Evolutionary conservation across 495 filamentous ascomycete species (phyloP).

Genomic region (Penicillium cataractarum): DNA sequence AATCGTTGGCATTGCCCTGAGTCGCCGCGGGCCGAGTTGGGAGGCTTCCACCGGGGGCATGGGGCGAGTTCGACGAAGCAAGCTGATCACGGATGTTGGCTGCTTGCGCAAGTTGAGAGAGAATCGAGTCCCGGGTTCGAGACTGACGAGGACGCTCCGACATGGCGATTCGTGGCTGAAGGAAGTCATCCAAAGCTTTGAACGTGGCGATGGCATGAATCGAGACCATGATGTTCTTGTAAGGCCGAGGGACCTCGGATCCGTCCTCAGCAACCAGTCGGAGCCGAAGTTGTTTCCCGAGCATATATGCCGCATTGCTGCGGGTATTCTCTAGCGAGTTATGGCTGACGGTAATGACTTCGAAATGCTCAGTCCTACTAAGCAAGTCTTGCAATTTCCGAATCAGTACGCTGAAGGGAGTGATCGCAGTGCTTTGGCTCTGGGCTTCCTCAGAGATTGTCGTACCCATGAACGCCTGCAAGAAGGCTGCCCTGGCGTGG

Average conservation of each 20-base stretch:
- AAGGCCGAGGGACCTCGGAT: conserved; percentile 80
- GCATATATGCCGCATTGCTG: conserved; percentile 91
- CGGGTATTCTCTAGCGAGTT: conserved; percentile 90
- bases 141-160: conserved; percentile 77
- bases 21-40: conserved; percentile 33
- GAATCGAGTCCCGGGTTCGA: conserved; percentile 67
- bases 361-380: conserved; percentile 96
- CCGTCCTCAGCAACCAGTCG: conserved; percentile 89
- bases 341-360: conserved; percentile 93
- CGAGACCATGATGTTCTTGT: conserved; percentile 93
- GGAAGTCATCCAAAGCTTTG: conserved; percentile 94
- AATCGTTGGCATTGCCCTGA: conserved; percentile 34
- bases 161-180: conserved; percentile 84
- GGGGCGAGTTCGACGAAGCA: conserved; percentile 32
- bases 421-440: conserved; percentile 67
- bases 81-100: conserved; percentile 55
- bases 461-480: conserved; percentile 92
- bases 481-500: conserved; percentile 78
- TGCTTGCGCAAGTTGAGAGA: conserved; percentile 80
- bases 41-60: conserved; percentile 27
- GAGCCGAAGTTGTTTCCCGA: conserved; percentile 92
- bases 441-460: conserved; percentile 63
- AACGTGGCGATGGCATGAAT: conserved; percentile 99
- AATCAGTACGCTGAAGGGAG: conserved; percentile 88
- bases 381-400: conserved; percentile 95